Percentiles rank a stretch among this genome's conserved stretches.
Evolutionary conservation across 164 flowering plant species (phyloP).

Genomic region (Aristolochia fimbriata): DNA sequence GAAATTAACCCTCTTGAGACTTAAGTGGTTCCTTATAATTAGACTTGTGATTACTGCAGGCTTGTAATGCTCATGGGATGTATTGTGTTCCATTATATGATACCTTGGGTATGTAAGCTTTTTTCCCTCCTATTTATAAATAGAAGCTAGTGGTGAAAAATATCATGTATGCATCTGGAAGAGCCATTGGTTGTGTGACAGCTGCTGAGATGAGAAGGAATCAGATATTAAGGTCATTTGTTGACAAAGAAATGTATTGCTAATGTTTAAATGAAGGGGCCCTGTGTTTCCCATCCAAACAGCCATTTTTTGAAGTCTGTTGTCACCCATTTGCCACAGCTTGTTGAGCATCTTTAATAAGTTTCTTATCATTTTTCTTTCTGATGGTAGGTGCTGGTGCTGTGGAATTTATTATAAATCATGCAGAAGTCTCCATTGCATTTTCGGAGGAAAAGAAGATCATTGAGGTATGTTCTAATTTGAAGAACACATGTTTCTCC

Average conservation of each 20-base stretch:
- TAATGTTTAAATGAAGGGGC: too few relatives aligned
- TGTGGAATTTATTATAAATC: conserved; percentile 79
- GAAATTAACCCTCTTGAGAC: neutral
- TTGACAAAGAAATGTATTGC: too few relatives aligned
- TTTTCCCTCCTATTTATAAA: neutral
- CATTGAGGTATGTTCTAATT: conserved; percentile 45
- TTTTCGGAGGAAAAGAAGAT: conserved; percentile 84
- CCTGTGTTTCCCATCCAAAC: too few relatives aligned
- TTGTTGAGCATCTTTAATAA: neutral
- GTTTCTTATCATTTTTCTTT: neutral
- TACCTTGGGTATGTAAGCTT: conserved; percentile 60
- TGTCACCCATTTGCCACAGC: too few relatives aligned
- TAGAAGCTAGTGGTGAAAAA: too few relatives aligned
- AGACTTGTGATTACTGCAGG: conserved; percentile 42
- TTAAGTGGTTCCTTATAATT: neutral
- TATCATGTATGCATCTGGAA: too few relatives aligned
- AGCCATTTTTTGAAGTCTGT: too few relatives aligned
- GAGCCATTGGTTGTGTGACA: too few relatives aligned
- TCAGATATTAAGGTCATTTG: too few relatives aligned
- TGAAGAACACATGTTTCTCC: neutral
- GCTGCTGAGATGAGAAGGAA: too few relatives aligned
- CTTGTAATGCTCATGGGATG: conserved; percentile 96
- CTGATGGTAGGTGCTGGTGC: conserved; percentile 80
- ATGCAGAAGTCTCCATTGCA: conserved; percentile 79
- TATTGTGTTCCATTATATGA: conserved; percentile 95